Evolutionary conservation across 176 grass and related monocot species (phyloP), one percentile per base, ranked within the genome.

Genomic region (Rhynchospora pubera): DNA sequence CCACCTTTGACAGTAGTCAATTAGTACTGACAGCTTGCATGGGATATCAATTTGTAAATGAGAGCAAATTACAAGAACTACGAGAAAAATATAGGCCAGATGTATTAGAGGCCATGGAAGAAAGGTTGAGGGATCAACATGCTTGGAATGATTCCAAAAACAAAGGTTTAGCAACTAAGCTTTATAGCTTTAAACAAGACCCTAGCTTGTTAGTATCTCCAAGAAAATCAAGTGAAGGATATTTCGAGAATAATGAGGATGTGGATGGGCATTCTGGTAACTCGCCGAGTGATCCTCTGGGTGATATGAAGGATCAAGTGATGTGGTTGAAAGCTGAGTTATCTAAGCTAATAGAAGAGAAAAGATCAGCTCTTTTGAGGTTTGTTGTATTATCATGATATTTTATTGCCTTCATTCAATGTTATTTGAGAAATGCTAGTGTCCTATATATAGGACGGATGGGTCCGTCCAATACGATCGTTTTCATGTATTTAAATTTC

Each of bases 1-100:
- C 96, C 84, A 95, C 92, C 64, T 98, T 98, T 83, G 96, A 98
- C 76, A 93, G 92, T 81, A 98, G 96, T 78, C 96, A 95, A 55
- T 85, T 98, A 88, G 96, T 98, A 55, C 85, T 98, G 84, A 98
- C 87, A 90, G 96, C 96, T 88, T 94, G 92, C 75, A 94, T 98
- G 96, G 96, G 96, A 63, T 94, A 90, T 88, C 96, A 98, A 79
- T 70, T 81, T 83, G 84, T 98, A 50, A 88, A 82, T 88, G 95
- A 98, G 88, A 83, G 78, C 22, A 90, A 85, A 87, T 62, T 98
- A 67, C 53, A 71, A 52, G 87, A 87, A 18, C 77, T 93, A 61
- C 94, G 92, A 79, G 73, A 83, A 90, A 90, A 88, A 71, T 88
- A 93, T 75, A 91, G 92, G 69, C 95, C 92, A 32, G 92, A 89